phyloP scores from a whole-genome alignment of 345 rosid genomes.

The Ceriops decandra region DNA sequence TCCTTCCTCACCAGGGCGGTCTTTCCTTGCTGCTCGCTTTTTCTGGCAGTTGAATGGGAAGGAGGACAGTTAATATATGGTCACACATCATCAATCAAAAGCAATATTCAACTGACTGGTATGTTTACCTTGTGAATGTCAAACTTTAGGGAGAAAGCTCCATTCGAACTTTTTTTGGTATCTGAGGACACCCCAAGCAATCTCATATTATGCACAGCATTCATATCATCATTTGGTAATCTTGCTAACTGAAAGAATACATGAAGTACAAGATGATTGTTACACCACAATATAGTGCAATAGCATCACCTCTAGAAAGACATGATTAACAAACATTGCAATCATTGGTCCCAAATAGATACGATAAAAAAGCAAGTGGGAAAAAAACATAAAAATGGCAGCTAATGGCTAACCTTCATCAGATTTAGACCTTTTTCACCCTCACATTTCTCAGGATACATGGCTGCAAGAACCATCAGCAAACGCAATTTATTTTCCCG shows the following conservation, averaged over 20 bases:
- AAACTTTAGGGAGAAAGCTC: slow-evolving; percentile 78
- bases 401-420: slow-evolving; percentile 71
- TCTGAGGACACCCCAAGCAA: slow-evolving; percentile 69
- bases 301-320: slow-evolving; percentile 9
- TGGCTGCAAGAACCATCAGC: slow-evolving; percentile 88
- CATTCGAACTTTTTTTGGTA: slow-evolving; percentile 57
- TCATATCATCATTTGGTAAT: slow-evolving; percentile 79
- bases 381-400: not conserved
- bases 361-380: slow-evolving; percentile 7
- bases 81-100: slow-evolving; percentile 14
- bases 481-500: slow-evolving; percentile 95
- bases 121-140: slow-evolving; percentile 80
- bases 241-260: slow-evolving; percentile 63
- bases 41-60: slow-evolving; percentile 51
- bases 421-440: slow-evolving; percentile 86
- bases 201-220: slow-evolving; percentile 89
- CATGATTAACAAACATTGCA: not conserved
- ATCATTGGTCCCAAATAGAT: not conserved
- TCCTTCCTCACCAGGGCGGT: slow-evolving; percentile 66
- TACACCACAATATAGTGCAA: not conserved
- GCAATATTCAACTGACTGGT: slow-evolving; percentile 8
- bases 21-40: slow-evolving; percentile 86
- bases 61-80: not conserved
- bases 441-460: slow-evolving; percentile 94
- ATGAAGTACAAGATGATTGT: slow-evolving; percentile 7